A percentile compares a stretch with the other conserved stretches of the same genome.
Evolutionary conservation across 257 asterid genomes (phyloP).

Genomic region (Jacaranda copaia): DNA sequence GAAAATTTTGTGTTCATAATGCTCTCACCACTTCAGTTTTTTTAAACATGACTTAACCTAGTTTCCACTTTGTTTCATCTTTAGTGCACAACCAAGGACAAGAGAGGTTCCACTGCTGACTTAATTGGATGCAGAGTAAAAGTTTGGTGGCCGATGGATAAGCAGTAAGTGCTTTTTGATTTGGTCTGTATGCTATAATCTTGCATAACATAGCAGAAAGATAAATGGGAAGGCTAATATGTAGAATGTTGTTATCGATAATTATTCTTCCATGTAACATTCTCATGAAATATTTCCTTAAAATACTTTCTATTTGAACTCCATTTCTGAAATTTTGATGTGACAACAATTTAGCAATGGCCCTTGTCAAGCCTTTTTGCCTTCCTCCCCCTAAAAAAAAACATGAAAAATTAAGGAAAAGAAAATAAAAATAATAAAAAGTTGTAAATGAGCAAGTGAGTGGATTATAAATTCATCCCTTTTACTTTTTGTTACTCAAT

Average conservation of each 20-base stretch:
- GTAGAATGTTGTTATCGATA: constrained; percentile 13
- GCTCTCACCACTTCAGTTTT: constrained; percentile 10
- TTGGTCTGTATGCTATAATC: constrained; percentile 28
- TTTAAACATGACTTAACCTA: constrained; percentile 14
- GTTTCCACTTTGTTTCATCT: constrained; percentile 25
- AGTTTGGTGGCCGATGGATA: constrained; percentile 99
- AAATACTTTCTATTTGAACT: constrained; percentile 19
- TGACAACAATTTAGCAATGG: not conserved
- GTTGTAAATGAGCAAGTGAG: not conserved
- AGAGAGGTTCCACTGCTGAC: constrained; percentile 55
- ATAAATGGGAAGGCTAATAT: constrained; percentile 2
- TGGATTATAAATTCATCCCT: not conserved
- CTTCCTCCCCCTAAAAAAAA: not conserved
- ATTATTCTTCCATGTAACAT: constrained; percentile 25
- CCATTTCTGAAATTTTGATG: not conserved
- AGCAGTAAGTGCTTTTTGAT: constrained; percentile 64
- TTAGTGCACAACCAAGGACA: constrained; percentile 76
- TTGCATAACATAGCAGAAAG: constrained; percentile 16
- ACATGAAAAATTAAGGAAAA: not conserved
- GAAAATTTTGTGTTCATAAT: too few species aligned
- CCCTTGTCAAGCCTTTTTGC: not conserved
- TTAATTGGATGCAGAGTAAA: constrained; percentile 85
- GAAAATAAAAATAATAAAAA: constrained; percentile 14
- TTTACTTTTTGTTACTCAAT: constrained; percentile 7
- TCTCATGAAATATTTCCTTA: not conserved